Percentiles rank a stretch among this genome's conserved stretches.
Evolutionary conservation across 345 rosid genomes (phyloP).

Genomic region (Excoecaria cochinchinensis): DNA sequence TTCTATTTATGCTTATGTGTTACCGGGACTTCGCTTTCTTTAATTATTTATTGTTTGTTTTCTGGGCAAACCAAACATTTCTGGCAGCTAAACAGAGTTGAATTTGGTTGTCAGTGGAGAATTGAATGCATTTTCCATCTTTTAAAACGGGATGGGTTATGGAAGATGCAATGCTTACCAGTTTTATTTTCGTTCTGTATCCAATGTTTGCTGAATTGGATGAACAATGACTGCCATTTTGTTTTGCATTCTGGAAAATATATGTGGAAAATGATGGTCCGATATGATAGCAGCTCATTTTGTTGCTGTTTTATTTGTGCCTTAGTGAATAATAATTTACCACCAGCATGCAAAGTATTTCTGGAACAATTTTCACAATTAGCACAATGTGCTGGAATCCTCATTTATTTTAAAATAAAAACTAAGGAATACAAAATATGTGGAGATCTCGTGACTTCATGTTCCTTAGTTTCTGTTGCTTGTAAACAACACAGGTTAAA

Average conservation of each 20-base stretch:
- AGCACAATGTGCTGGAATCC: not conserved
- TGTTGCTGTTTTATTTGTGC: not conserved
- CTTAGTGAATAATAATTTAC: not conserved
- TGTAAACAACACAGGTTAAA: constrained; percentile 62
- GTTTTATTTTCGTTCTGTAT: not conserved
- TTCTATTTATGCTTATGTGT: not conserved
- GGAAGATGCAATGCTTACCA: not conserved
- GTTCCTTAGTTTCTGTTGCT: not conserved
- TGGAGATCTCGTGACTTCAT: not conserved
- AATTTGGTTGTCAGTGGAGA: not conserved
- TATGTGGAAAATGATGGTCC: not conserved
- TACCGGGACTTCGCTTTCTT: not conserved
- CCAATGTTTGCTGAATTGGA: not conserved
- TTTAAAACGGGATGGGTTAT: not conserved
- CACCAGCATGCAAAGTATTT: not conserved
- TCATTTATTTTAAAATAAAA: not conserved
- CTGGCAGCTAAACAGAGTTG: not conserved
- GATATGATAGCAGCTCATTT: not conserved
- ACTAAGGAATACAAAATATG: not conserved
- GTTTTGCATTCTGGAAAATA: not conserved
- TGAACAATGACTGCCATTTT: not conserved
- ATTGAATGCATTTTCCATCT: not conserved
- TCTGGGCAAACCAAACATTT: not conserved
- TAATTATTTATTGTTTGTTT: not conserved
- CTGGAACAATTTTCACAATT: not conserved